Percentiles rank a stretch among this genome's conserved stretches.
Conservation (phyloP, 805 yeast species). For the Ogataea neopini region DNA sequence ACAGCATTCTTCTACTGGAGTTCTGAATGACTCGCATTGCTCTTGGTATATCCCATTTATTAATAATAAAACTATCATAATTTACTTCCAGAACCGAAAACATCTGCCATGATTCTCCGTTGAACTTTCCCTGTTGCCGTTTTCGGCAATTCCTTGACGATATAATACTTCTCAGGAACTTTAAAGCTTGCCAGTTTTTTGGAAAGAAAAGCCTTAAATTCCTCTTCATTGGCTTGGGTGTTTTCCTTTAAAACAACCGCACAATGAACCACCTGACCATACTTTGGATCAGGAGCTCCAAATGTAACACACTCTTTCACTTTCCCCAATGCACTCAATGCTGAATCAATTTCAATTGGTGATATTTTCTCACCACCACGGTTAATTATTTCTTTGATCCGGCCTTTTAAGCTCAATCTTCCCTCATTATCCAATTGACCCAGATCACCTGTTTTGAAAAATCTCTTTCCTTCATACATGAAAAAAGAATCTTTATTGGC, state of each 20-base stretch:
- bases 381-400: slow-evolving; percentile 72
- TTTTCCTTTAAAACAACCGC: slow-evolving; percentile 59
- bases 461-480: slow-evolving; percentile 12
- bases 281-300: slow-evolving; percentile 65
- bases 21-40: no score
- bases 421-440: slow-evolving; percentile 63
- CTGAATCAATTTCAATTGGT: slow-evolving; percentile 68
- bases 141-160: slow-evolving; percentile 66
- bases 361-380: slow-evolving; percentile 80
- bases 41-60: no score
- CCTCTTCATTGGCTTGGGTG: slow-evolving; percentile 39
- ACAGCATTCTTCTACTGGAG: no score
- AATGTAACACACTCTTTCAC: slow-evolving; percentile 71
- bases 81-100: slow-evolving; percentile 44
- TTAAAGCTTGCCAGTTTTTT: slow-evolving; percentile 56
- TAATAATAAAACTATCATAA: slow-evolving; percentile 13
- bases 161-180: slow-evolving; percentile 57
- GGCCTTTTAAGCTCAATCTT: slow-evolving; percentile 61
- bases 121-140: slow-evolving; percentile 80
- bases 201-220: slow-evolving; percentile 46
- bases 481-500: slow-evolving; percentile 62
- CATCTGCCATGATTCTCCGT: slow-evolving; percentile 59
- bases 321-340: slow-evolving; percentile 58
- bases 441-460: slow-evolving; percentile 78
- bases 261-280: slow-evolving; percentile 72